Evolutionary conservation across 192 early-diverging fungal genomes (phyloP).

Genomic region (Coemansia sp.): DNA sequence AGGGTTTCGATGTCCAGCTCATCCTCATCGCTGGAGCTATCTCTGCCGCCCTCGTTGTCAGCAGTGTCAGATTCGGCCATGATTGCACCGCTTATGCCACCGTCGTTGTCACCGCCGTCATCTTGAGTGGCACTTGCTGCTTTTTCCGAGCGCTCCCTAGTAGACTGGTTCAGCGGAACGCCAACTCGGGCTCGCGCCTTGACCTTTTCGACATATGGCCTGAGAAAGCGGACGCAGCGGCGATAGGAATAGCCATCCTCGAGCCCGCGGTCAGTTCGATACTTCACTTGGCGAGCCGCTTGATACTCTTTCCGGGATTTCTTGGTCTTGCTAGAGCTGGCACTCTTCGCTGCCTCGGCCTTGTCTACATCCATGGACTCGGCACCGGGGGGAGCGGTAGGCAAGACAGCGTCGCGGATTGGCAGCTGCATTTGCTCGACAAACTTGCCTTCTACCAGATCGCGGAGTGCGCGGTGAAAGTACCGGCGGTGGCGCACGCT

Average conservation of each 20-base stretch:
- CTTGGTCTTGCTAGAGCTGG: neutral
- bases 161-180: slow-evolving; percentile 20
- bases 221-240: slow-evolving; percentile 48
- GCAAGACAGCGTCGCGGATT: slow-evolving; percentile 10
- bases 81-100: neutral
- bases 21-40: slow-evolving; percentile 36
- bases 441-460: slow-evolving; percentile 9
- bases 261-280: neutral
- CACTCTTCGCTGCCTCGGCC: neutral
- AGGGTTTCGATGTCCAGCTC: slow-evolving; percentile 7
- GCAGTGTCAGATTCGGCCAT: neutral
- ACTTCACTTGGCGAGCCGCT: neutral
- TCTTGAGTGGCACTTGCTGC: neutral
- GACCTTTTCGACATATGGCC: slow-evolving; percentile 23
- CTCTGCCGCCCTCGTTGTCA: neutral
- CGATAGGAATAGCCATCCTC: slow-evolving; percentile 24
- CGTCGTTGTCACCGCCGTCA: neutral
- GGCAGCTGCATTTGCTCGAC: slow-evolving; percentile 32
- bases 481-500: slow-evolving; percentile 20
- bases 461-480: slow-evolving; percentile 31
- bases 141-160: neutral
- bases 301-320: neutral
- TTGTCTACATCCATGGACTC: neutral
- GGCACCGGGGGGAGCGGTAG: neutral
- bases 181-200: slow-evolving; percentile 21